Conservation (phyloP, 768 basidiomycete genomes). For the Russula sp. region DNA sequence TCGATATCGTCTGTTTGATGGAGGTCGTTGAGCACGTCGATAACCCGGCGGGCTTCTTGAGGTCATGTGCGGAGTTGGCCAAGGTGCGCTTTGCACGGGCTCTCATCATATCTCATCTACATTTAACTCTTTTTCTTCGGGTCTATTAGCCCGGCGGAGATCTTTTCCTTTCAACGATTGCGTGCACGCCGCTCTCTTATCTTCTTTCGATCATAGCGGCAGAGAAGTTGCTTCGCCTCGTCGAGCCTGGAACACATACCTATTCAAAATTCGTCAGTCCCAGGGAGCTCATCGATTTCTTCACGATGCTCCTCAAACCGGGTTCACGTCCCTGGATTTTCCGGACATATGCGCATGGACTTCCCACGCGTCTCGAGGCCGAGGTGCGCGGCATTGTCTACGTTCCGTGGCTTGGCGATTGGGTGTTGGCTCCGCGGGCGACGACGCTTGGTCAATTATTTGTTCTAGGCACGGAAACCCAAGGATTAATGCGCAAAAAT, state of each 20-base stretch:
- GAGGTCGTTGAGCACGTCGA: conserved; percentile 98
- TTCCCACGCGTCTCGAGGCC: conserved; percentile 62
- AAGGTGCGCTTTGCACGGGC: conserved; percentile 55
- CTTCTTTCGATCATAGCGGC: conserved; percentile 72
- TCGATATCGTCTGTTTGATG: conserved; percentile 95
- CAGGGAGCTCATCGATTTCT: conserved; percentile 78
- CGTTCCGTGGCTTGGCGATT: conserved; percentile 63
- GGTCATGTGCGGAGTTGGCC: conserved; percentile 76
- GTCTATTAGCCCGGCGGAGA: conserved; percentile 90
- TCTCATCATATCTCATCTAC: not conserved
- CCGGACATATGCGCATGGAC: conserved; percentile 44
- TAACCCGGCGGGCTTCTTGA: conserved; percentile 80
- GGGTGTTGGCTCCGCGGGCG: conserved; percentile 65
- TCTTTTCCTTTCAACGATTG: conserved; percentile 92
- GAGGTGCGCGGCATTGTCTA: conserved; percentile 80
- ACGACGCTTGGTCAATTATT: conserved; percentile 56
- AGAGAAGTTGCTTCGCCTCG: conserved; percentile 76
- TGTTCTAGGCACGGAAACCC: conserved; percentile 87
- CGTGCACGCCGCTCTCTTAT: conserved; percentile 76
- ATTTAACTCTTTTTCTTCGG: not conserved
- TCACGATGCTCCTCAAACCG: conserved; percentile 52
- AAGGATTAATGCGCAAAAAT: conserved; percentile 2
- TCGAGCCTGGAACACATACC: conserved; percentile 86
- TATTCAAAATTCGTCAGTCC: conserved; percentile 89
- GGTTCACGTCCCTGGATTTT: conserved; percentile 55